Evolutionary conservation across 805 yeast species (phyloP), one percentile per base, ranked within the genome.

Genomic region (Candida sithepensis): DNA sequence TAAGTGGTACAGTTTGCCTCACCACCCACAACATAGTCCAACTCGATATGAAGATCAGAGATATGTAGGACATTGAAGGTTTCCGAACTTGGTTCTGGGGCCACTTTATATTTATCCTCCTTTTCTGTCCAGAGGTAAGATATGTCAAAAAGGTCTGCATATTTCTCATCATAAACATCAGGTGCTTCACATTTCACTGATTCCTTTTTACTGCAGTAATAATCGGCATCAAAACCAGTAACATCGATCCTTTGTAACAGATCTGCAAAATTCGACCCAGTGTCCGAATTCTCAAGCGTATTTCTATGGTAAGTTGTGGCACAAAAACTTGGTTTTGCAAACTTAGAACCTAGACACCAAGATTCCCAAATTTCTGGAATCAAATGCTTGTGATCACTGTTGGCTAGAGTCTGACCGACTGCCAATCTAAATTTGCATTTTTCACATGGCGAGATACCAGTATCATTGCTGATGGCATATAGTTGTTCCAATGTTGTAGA

Each of bases 1-100:
- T 70, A 67, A 28, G 63, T 62, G 3, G 82, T 64, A 61, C 85
- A 79, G 57, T 81, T 79, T 14, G 77, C 77, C 60, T 81, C 85
- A 6, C 77, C 61, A 36, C 84, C 84, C 13, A 77, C 65, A 18
- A 69, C 61, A 61, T 76, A 81, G 52, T 78, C 77, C 46, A 77
- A 63, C 58, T 82, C 79, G 42, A 81, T 64, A 62, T 84, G 89
- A 64, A 83, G 78, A 59, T 84, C 90, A 20, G 84, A 75, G 26
- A 84, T 57, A 54, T 84, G 91, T 51, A 84, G 67, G 4, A 82
- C 88, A 49, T 81, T 78, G 63, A 82, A 78, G 1, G 72, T 68
- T 48, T 73, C 69, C 43, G 53, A 47, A 24, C 60, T 53, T 23
- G 60, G 56, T n/a, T 65, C 75, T 56, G 63, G 79, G 59, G 69